Evolutionary conservation across 352 stramenopile genomes (phyloP).

Genomic region (Phytophthora aleatoria): DNA sequence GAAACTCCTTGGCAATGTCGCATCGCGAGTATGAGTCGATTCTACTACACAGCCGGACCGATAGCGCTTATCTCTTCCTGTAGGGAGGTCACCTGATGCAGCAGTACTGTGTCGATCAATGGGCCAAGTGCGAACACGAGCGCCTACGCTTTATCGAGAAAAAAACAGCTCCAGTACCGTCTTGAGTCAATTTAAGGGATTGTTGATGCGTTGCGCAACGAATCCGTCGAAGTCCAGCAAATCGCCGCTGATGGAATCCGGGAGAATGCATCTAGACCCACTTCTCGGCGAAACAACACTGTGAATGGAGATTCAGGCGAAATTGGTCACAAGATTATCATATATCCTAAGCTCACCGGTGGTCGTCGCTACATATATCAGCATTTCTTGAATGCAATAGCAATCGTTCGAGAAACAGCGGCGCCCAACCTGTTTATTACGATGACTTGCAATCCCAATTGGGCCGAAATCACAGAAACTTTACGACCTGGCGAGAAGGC

Average conservation of each 20-base stretch:
- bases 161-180: background rate
- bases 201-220: background rate
- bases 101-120: slow-evolving; percentile 14
- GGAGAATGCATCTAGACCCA: background rate
- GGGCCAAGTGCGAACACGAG: slow-evolving; percentile 13
- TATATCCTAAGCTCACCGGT: background rate
- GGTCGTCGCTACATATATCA: background rate
- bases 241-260: background rate
- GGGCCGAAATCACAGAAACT: background rate
- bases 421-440: background rate
- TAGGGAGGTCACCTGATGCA: background rate
- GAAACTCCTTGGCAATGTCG: slow-evolving; percentile 4
- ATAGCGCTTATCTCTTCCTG: background rate
- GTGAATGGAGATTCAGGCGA: background rate
- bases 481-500: background rate
- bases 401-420: background rate
- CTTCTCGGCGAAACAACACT: background rate
- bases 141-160: background rate
- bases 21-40: slow-evolving; percentile 6
- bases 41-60: background rate
- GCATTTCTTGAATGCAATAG: background rate
- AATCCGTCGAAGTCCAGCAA: background rate
- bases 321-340: background rate
- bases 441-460: background rate
- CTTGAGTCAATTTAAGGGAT: background rate